Evolutionary conservation across 2,329 filamentous ascomycete species (phyloP).

Genomic region (Lachnellula hyalina): DNA sequence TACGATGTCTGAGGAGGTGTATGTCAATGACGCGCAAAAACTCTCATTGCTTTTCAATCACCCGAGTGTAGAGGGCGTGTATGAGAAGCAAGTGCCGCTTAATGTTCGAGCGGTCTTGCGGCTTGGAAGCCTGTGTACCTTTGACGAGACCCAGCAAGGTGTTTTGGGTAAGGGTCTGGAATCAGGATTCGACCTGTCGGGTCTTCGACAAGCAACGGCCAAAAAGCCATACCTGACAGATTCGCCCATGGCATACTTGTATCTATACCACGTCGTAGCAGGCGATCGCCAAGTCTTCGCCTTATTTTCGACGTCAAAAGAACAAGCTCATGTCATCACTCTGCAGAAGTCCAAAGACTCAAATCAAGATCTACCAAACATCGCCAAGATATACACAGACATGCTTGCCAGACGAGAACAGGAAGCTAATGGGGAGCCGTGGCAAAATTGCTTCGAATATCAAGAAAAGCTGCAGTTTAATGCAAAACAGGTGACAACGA

Average conservation of each 20-base stretch:
- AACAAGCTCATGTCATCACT: conserved; percentile 82
- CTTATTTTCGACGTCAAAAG: conserved; percentile 76
- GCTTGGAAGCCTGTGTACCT: conserved; percentile 85
- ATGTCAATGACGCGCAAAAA: conserved; percentile 78
- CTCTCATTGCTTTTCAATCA: conserved; percentile 83
- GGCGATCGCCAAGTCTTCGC: conserved; percentile 92
- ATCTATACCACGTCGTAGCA: conserved; percentile 85
- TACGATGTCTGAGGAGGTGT: conserved; percentile 81
- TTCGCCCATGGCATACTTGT: conserved; percentile 74
- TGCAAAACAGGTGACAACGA: conserved; percentile 80
- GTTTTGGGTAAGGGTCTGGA: conserved; percentile 90
- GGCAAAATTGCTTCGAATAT: conserved; percentile 80
- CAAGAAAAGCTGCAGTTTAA: conserved; percentile 83
- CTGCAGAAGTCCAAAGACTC: conserved; percentile 75
- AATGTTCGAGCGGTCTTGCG: conserved; percentile 83
- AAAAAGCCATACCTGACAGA: conserved; percentile 73
- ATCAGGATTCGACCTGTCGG: conserved; percentile 81
- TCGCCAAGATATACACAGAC: conserved; percentile 82
- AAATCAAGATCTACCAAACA: conserved; percentile 78
- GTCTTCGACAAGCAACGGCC: conserved; percentile 61
- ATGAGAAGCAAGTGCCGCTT: conserved; percentile 87
- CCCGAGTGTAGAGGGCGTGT: conserved; percentile 92
- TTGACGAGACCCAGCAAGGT: conserved; percentile 84
- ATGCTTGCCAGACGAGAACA: conserved; percentile 60
- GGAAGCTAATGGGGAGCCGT: conserved; percentile 62